Base-by-base conservation (phyloP, 129 eudicot genomes). In the Flaveria robusta region DNA sequence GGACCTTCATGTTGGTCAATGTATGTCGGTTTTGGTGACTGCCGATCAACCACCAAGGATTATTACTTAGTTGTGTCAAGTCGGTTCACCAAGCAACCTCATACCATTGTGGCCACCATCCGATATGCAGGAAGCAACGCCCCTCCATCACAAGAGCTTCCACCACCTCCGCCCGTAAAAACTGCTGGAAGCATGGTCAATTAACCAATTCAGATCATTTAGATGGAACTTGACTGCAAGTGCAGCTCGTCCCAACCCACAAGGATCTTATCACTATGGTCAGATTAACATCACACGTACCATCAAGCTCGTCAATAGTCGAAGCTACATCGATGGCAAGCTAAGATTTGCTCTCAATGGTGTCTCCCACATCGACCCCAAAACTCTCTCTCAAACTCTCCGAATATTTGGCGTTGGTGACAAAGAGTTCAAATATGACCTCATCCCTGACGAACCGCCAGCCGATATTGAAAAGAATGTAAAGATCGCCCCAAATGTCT, bases 201-300 rank as follows among this genome's bases (percentile, higher is more conserved):
- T 90, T 39, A 93, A 93, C 76, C 98, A 93, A 81, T 93, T 90
- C 86, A 78, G 98, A 24, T 85, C 98, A 2, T 90, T 88, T 79
- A 79, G 87, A 68, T 93, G 98, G 98, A 93, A 93, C 87, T 81
- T 93, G 14, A 93, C 98, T 8, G 98, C 98, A 7, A 93, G 98
- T 12, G 98, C 98, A n/a, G 98, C 97, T 46, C 87, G 98, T 13
- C 98, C 96, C 24, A 92, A 92, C 87, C 98, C 96, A 24, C 98
- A 92, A 65, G 98, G 98, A 10, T 92, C 98, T 8, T 92, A 92
- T 85, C 96, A 89, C 77, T 92, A 92, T 26, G 98, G 98, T 18
- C 56, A 88, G 41, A 93, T 93, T 82, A 90, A 90, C 86, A 93
- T 93, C 81, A 93, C 98, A 15, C 95, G 98, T 34, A 93, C 98